These are phyloP conservation scores for Boletus rubroflammeus DNA, from an alignment of 768 basidiomycete species.

Conservation along the genomic window DNA sequence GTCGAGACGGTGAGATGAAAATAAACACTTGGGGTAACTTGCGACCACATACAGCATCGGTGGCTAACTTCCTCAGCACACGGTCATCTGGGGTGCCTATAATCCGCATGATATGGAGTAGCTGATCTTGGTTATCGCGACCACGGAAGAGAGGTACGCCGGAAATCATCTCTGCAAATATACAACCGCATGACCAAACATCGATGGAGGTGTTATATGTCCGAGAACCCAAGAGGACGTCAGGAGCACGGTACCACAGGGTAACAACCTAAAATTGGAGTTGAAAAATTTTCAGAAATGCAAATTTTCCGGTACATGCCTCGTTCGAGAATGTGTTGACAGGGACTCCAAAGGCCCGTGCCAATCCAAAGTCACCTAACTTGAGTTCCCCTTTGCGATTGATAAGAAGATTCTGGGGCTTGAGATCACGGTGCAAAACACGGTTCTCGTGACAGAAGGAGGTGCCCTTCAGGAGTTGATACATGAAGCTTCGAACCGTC, in stretches of 20 bases:
- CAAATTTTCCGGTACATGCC: slow-evolving; percentile 35
- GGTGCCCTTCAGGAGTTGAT: slow-evolving; percentile 93
- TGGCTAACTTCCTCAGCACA: slow-evolving; percentile 81
- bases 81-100: slow-evolving; percentile 92
- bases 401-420: slow-evolving; percentile 97
- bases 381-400: slow-evolving; percentile 97
- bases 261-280: slow-evolving; percentile 79
- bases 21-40: neutral
- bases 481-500: slow-evolving; percentile 95
- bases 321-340: slow-evolving; percentile 99
- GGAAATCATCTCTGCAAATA: slow-evolving; percentile 99
- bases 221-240: slow-evolving; percentile 93
- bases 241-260: slow-evolving; percentile 97
- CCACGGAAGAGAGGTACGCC: slow-evolving; percentile 96
- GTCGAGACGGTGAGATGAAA: slow-evolving; percentile 8
- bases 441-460: slow-evolving; percentile 99
- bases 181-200: slow-evolving; percentile 98
- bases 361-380: slow-evolving; percentile 95
- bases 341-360: slow-evolving; percentile 96
- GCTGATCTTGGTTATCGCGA: slow-evolving; percentile 94
- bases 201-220: slow-evolving; percentile 99
- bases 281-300: neutral
- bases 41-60: slow-evolving; percentile 69
- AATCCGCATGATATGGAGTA: slow-evolving; percentile 97
- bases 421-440: slow-evolving; percentile 95